A percentile compares a stretch with the other conserved stretches of the same genome.
Evolutionary conservation across 352 stramenopile genomes (phyloP).

Genomic region (Pythium rhizo-oryzae): DNA sequence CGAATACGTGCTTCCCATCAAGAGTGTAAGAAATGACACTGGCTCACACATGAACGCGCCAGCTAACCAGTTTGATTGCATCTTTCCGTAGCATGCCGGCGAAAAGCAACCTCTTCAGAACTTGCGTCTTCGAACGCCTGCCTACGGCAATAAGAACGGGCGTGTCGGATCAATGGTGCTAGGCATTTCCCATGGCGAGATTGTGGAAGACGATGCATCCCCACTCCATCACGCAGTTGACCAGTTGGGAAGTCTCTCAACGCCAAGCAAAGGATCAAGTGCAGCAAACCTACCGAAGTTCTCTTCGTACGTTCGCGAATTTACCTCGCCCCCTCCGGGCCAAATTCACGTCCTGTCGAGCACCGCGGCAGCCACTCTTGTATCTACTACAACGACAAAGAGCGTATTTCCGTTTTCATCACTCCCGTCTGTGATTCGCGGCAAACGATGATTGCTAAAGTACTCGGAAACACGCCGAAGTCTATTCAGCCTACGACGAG

Average conservation of each 20-base stretch:
- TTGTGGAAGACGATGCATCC: conserved; percentile 7
- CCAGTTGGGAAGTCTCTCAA: conserved; percentile 1
- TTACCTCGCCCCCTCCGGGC: conserved; percentile 40
- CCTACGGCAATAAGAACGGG: conserved; percentile 24
- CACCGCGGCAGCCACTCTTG: conserved; percentile 9
- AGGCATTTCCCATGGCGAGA: conserved; percentile 1
- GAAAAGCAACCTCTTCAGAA: conserved; percentile 36
- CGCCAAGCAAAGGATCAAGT: neutral
- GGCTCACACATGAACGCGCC: neutral
- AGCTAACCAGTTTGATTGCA: neutral
- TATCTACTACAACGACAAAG: conserved; percentile 4
- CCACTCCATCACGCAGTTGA: conserved; percentile 9
- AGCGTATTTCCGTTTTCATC: conserved; percentile 28
- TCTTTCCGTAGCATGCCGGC: conserved; percentile 24
- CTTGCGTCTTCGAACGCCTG: conserved; percentile 43
- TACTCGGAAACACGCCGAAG: neutral
- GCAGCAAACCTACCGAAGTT: conserved; percentile 27
- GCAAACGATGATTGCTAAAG: conserved; percentile 39
- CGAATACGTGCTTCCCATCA: neutral
- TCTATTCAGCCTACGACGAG: conserved; percentile 17
- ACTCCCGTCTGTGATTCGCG: conserved; percentile 34
- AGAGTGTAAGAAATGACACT: neutral
- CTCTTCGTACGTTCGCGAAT: conserved; percentile 51
- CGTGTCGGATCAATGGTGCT: neutral
- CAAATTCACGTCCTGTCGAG: conserved; percentile 37